Percentiles rank a stretch among this genome's conserved stretches.
phyloP scores from a whole-genome alignment of 768 basidiomycete genomes.

The Phaeotremella skinneri region DNA sequence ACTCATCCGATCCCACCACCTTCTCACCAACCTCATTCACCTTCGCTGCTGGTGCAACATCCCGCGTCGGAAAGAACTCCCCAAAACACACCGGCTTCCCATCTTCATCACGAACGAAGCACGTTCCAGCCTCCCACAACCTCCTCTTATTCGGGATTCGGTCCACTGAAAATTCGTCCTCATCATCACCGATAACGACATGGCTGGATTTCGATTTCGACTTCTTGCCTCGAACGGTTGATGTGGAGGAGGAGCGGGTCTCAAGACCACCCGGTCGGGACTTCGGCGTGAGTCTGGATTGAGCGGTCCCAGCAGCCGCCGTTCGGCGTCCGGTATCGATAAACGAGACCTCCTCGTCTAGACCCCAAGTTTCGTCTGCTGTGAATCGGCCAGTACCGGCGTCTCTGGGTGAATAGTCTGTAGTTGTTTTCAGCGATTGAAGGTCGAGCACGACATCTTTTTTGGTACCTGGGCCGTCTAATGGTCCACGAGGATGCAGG shows the following conservation, averaged over 20 bases:
- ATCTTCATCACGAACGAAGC: slow-evolving; percentile 41
- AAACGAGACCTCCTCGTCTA: not conserved
- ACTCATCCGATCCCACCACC: not conserved
- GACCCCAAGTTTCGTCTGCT: not conserved
- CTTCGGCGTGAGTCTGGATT: slow-evolving; percentile 2
- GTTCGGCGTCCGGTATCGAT: not conserved
- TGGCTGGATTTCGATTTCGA: not conserved
- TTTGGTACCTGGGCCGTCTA: not conserved
- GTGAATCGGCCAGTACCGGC: not conserved
- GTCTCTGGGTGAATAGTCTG: no score
- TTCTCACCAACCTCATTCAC: not conserved
- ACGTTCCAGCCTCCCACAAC: slow-evolving; percentile 47
- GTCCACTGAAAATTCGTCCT: slow-evolving; percentile 41
- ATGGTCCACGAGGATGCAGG: not conserved
- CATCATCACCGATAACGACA: slow-evolving; percentile 5
- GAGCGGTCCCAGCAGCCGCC: not conserved
- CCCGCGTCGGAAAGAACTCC: slow-evolving; percentile 34
- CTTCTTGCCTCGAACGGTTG: slow-evolving; percentile 16
- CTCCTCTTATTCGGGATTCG: slow-evolving; percentile 29
- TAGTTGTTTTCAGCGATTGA: slow-evolving; percentile 1
- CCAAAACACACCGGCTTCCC: slow-evolving; percentile 39
- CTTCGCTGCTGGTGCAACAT: not conserved
- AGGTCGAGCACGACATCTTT: not conserved
- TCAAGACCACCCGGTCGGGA: slow-evolving; percentile 2
- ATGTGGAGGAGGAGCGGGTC: slow-evolving; percentile 6